phyloP scores from a whole-genome alignment of 2,329 filamentous ascomycete genomes.

The Epichloe aotearoae region DNA sequence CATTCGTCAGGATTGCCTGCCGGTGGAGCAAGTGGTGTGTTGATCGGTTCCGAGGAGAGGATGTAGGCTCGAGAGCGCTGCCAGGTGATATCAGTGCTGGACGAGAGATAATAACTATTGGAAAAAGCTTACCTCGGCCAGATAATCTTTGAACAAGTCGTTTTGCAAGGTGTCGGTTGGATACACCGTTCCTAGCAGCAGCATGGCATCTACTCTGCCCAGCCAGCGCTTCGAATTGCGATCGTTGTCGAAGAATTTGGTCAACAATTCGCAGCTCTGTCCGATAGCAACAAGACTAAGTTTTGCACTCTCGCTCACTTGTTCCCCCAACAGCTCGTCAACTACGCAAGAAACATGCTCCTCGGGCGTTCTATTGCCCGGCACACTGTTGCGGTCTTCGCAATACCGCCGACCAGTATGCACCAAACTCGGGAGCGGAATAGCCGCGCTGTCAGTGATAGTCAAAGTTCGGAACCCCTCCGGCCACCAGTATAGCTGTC shows the following conservation, averaged over 20 bases:
- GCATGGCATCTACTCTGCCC: slow-evolving; percentile 31
- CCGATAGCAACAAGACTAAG: slow-evolving; percentile 62
- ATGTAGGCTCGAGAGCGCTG: slow-evolving; percentile 50
- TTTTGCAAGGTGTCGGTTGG: slow-evolving; percentile 26
- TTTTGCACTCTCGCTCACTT: slow-evolving; percentile 35
- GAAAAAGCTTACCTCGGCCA: slow-evolving; percentile 30
- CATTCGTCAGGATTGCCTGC: slow-evolving; percentile 30
- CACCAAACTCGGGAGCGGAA: slow-evolving; percentile 50
- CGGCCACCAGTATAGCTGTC: slow-evolving; percentile 66
- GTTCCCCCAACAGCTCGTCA: slow-evolving; percentile 40
- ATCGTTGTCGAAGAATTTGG: slow-evolving; percentile 44
- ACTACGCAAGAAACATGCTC: slow-evolving; percentile 59
- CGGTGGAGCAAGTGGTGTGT: slow-evolving; percentile 39
- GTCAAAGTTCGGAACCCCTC: slow-evolving; percentile 48
- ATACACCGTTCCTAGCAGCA: slow-evolving; percentile 35
- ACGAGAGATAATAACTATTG: no score
- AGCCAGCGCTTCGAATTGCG: slow-evolving; percentile 36
- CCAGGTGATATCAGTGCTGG: neutral
- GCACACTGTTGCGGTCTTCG: slow-evolving; percentile 44
- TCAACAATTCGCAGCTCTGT: slow-evolving; percentile 45
- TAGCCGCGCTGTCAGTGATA: slow-evolving; percentile 37
- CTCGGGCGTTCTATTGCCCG: slow-evolving; percentile 39
- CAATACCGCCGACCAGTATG: slow-evolving; percentile 41
- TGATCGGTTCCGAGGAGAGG: slow-evolving; percentile 35
- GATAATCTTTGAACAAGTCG: slow-evolving; percentile 32